Evolutionary conservation across 2,329 filamentous ascomycete species (phyloP), one percentile per base, ranked within the genome.

Genomic region (Fusarium sp.): DNA sequence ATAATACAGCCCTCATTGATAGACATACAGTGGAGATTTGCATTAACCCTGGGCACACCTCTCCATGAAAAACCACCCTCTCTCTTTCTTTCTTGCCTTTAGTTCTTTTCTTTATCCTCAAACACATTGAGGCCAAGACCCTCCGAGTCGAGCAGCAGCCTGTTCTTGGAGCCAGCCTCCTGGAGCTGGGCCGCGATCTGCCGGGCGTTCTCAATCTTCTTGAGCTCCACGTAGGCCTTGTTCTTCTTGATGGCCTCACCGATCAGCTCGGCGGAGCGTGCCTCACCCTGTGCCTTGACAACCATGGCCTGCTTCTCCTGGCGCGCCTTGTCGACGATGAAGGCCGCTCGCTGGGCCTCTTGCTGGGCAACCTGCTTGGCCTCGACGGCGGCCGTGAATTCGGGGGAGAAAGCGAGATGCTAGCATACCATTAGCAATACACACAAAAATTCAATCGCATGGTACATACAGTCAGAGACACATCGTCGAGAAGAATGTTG

Each of bases 271-370:
- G 96, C 96, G 38, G 96, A 98, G 72, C 96, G 92, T 54, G 96
- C 96, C 84, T 99, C 96, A 93, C 96, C 96, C 89, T 98, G 96
- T 4, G 96, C 96, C 83, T 93, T 93, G 78, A 99, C 96, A 61
- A 99, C 93, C 85, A 94, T 97, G 75, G 96, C 96, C 84, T 99
- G 96, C 87, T 99, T 99, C 87, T 99, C 96, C 83, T 99, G 96
- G 73, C 96, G 91, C 58, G 96, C 96, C 85, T 98, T 97, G 89
- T 99, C 96, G 73, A 99, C 96, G 57, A 99, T 87, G 84, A 99
- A 99, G 66, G 96, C 96, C 33, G 96, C 96, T 70, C 96, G 90
- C 83, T 99, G 96, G 33, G 96, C 96, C 81, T 99, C 96, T 84
- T 99, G 96, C 81, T 91, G 89, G 56, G 89, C 89, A 61, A 91